These are phyloP conservation scores for Sporobolomyces pararoseus DNA, from an alignment of 768 basidiomycete species.

Conservation along the genomic window DNA sequence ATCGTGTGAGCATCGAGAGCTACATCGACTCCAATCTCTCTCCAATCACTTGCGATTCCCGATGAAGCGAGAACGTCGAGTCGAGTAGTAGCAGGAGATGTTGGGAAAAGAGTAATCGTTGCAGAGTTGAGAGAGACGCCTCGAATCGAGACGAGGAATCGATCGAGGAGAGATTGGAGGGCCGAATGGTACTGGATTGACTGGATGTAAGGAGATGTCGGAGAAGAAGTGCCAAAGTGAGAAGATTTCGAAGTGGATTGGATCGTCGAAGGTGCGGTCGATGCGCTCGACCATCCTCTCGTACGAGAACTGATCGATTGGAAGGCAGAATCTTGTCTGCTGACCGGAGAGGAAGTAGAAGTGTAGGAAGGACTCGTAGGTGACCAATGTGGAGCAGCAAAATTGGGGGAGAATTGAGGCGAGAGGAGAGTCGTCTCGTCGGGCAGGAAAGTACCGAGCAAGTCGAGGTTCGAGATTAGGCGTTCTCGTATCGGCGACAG, in stretches of 20 bases:
- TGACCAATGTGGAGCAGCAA: not conserved
- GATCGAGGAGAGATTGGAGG: conserved; percentile 5
- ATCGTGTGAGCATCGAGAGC: conserved; percentile 34
- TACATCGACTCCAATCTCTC: not conserved
- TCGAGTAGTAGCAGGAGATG: not conserved
- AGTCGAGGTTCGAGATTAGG: conserved; percentile 23
- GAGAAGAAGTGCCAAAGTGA: not conserved
- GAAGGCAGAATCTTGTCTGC: conserved; percentile 4
- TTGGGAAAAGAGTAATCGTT: conserved; percentile 28
- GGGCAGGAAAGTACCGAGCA: conserved; percentile 18
- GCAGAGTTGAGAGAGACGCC: conserved; percentile 10
- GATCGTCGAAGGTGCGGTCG: conserved; percentile 15
- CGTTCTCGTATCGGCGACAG: conserved; percentile 19
- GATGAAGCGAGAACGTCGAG: conserved; percentile 19
- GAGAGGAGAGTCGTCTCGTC: not conserved
- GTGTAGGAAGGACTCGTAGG: not conserved
- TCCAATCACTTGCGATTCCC: not conserved
- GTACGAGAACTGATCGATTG: not conserved
- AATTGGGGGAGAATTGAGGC: not conserved
- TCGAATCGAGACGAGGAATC: not conserved
- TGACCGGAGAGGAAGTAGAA: not conserved
- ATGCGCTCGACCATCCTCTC: conserved; percentile 9
- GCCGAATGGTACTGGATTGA: conserved; percentile 15
- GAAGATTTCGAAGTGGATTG: not conserved
- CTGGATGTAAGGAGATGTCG: not conserved